Percentiles rank a stretch among this genome's conserved stretches.
Evolutionary conservation across 2,329 filamentous ascomycete species (phyloP).

Genomic region (Neoarthrinium moseri): DNA sequence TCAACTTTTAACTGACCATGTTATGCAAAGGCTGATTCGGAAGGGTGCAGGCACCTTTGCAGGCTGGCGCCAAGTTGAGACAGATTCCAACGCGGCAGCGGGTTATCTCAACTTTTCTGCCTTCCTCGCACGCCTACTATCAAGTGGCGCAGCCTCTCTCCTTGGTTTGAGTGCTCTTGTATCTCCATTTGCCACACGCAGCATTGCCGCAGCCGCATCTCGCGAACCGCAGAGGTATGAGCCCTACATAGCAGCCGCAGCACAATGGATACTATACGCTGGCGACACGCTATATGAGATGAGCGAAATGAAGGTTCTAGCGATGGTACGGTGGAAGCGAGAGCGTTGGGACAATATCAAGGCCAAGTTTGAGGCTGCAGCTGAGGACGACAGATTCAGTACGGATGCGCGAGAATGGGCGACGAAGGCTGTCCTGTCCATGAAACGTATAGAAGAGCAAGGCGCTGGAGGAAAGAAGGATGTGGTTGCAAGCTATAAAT

Average conservation of each 20-base stretch:
- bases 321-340: background rate
- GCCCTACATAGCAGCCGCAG: background rate
- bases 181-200: background rate
- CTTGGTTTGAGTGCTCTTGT: background rate
- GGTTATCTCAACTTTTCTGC: conserved; percentile 2
- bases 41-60: background rate
- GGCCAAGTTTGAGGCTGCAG: background rate
- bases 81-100: background rate
- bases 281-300: background rate
- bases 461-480: background rate
- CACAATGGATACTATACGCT: background rate
- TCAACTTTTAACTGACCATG: background rate
- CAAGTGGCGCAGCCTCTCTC: background rate
- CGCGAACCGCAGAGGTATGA: background rate
- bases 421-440: background rate
- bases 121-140: background rate
- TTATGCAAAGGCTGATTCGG: background rate
- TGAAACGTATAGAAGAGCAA: background rate
- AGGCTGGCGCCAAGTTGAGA: background rate
- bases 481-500: background rate
- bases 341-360: conserved; percentile 3
- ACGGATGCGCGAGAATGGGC: background rate
- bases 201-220: background rate
- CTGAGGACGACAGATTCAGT: background rate
- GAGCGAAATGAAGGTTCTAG: background rate